Base-by-base conservation (phyloP, 768 basidiomycete genomes). In the Piloderma croceum region DNA sequence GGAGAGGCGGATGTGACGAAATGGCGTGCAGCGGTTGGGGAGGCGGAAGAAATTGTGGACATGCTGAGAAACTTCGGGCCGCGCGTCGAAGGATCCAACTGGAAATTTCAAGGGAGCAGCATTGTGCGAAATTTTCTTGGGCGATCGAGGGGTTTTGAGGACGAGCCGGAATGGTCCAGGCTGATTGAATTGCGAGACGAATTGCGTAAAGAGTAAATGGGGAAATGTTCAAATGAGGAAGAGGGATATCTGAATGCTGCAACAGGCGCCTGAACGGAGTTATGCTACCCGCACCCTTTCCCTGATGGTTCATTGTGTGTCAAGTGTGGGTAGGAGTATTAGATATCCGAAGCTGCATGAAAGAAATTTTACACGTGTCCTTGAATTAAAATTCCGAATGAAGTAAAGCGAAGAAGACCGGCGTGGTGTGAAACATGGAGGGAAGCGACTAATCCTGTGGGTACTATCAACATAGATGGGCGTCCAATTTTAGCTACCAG, bases 71-170 rank as follows among this genome's bases (percentile, higher is more conserved):
- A 90, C 60, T 79, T 92, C 49, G 92, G 94, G 2, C 82, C 88
- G 36, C 70, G 74, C 39, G 75, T 74, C 27, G 71, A 59, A 39
- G 64, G 68, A 41, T 60, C 56, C 43, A 83, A 81, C 47, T 98
- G 96, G 96, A 76, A 71, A 60, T 74, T 87, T 52, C 90, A 94
- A 62, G 89, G 81, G 32, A 74, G 84, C 39, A 92, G 90, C 45
- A 70, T 97, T 42, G 74, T 97, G 44, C 71, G 93, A 63, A 85
- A 82, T 38, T 98, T 97, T 62, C 74, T 89, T 63, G 93, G 87
- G 6, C 70, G 88, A 44, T 90, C 88, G 44, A 81, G 70, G 60
- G 88, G 67, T 43, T 97, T 92, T 48, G 87, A 84, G 59, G 92
- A 92, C 38, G 88, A 96, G 58, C 74, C 80, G 4, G 91, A 90